Conservation (phyloP, 352 stramenopile genomes). For the Phytophthora idaei region DNA sequence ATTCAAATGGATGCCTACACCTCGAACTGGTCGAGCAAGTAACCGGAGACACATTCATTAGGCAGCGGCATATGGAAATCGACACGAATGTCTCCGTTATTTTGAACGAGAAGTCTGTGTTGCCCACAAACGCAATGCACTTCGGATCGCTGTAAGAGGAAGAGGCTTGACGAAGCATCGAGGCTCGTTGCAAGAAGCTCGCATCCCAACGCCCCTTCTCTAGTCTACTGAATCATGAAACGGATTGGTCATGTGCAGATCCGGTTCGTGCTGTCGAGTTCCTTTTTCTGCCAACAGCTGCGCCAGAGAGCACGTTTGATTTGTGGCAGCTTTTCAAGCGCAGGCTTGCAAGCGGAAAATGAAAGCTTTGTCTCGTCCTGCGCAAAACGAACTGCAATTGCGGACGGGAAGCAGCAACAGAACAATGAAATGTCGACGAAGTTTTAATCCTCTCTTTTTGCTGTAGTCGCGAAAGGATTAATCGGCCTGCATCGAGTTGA, state of each 20-base stretch:
- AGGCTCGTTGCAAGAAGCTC: conserved; percentile 1
- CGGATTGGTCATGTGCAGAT: neutral
- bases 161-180: neutral
- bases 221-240: neutral
- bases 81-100: neutral
- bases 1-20: too few species aligned
- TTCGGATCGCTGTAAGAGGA: conserved; percentile 9
- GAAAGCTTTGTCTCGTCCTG: neutral
- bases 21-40: too few species aligned
- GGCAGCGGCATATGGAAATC: conserved; percentile 11
- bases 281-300: conserved; percentile 24
- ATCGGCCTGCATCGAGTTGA: too few species aligned
- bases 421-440: neutral
- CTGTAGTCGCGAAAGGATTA: too few species aligned
- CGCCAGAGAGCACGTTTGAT: conserved; percentile 24
- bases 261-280: conserved; percentile 6
- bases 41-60: conserved; percentile 12
- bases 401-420: neutral
- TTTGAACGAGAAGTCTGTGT: conserved; percentile 9
- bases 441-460: too few species aligned
- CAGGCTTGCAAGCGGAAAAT: conserved; percentile 10
- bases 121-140: conserved; percentile 1
- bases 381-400: neutral
- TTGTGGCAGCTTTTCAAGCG: conserved; percentile 17
- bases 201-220: conserved; percentile 22